phyloP scores from a whole-genome alignment of 176 grass and related monocot species.

The Phoenix roebelenii region DNA sequence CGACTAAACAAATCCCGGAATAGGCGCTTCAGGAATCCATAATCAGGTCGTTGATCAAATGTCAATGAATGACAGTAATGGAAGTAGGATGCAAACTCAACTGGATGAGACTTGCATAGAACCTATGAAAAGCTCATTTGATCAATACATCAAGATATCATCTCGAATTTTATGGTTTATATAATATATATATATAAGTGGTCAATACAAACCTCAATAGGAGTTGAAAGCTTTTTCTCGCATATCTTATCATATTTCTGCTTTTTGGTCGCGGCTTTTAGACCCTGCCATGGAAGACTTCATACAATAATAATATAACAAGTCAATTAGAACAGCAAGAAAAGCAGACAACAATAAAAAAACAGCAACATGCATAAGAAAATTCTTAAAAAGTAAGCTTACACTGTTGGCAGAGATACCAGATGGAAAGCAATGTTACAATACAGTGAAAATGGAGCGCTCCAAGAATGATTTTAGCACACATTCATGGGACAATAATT shows the following conservation, averaged over 20 bases:
- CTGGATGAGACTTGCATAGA: constrained; percentile 79
- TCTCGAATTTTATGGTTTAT: too few species aligned
- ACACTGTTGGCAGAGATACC: too few species aligned
- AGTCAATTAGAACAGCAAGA: constrained; percentile 11
- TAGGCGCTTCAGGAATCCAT: constrained; percentile 82
- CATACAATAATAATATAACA: constrained; percentile 20
- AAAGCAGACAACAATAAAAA: neutral
- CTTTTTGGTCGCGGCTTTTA: constrained; percentile 93
- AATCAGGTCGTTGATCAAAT: constrained; percentile 98
- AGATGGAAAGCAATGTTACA: too few species aligned
- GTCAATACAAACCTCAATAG: constrained; percentile 61
- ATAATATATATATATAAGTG: constrained; percentile 11
- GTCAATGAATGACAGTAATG: constrained; percentile 89
- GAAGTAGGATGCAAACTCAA: constrained; percentile 94
- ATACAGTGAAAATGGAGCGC: too few species aligned
- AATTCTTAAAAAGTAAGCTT: too few species aligned
- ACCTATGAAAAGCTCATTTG: constrained; percentile 35
- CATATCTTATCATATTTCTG: constrained; percentile 97
- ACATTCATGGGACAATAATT: too few species aligned
- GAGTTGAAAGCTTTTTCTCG: constrained; percentile 81
- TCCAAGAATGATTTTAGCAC: too few species aligned
- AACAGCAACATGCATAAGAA: too few species aligned
- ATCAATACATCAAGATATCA: constrained; percentile 10
- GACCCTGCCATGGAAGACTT: constrained; percentile 94
- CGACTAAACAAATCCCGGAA: constrained; percentile 68